These are phyloP conservation scores for Pleurotus tuber-regium DNA, from an alignment of 768 basidiomycete species.

Conservation along the genomic window DNA sequence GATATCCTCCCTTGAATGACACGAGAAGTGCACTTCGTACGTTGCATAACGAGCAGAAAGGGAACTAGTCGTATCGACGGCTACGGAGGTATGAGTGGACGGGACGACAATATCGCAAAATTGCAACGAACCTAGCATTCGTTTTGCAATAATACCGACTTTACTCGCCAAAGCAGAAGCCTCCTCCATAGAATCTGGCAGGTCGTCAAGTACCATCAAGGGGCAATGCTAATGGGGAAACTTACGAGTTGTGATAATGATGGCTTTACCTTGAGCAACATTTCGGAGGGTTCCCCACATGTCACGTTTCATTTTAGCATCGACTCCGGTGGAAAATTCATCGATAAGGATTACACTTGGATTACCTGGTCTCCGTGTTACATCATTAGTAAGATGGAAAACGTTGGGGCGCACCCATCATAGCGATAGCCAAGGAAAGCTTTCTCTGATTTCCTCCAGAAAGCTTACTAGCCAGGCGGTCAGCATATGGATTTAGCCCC, in stretches of 20 bases:
- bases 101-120: background rate
- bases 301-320: constrained; percentile 80
- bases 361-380: constrained; percentile 45
- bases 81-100: constrained; percentile 37
- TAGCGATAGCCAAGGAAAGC: constrained; percentile 69
- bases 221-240: too few species aligned
- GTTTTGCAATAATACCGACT: constrained; percentile 74
- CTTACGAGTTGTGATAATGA: constrained; percentile 71
- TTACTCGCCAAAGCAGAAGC: constrained; percentile 73
- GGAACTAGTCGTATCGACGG: constrained; percentile 62
- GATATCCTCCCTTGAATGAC: constrained; percentile 46
- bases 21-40: constrained; percentile 69
- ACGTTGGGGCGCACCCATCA: constrained; percentile 47
- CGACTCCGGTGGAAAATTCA: constrained; percentile 81
- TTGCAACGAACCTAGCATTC: constrained; percentile 53
- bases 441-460: constrained; percentile 83
- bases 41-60: constrained; percentile 66
- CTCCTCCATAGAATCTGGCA: constrained; percentile 78
- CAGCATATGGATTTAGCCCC: constrained; percentile 56
- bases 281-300: constrained; percentile 76
- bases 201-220: too few species aligned
- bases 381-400: background rate
- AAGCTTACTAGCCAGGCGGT: constrained; percentile 70
- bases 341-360: constrained; percentile 78
- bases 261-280: constrained; percentile 65